Percentiles rank a stretch among this genome's conserved stretches.
Evolutionary conservation across 2,329 filamentous ascomycete species (phyloP).

Genomic region (Alternaria metachromatica): DNA sequence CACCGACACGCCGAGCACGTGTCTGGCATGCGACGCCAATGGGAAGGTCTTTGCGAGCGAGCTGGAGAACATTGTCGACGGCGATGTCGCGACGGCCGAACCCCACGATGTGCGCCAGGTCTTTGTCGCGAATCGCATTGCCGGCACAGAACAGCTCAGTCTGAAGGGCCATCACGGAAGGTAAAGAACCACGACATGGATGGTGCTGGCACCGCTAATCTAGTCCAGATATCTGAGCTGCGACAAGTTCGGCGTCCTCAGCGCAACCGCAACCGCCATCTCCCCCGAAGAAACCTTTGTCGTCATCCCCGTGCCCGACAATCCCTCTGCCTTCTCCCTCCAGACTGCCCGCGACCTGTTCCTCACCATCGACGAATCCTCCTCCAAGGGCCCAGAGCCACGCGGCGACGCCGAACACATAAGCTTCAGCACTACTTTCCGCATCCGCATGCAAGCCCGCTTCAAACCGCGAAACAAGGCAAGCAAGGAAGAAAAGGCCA

Average conservation of each 20-base stretch:
- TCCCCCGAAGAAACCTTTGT: conserved; percentile 83
- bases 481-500: conserved; percentile 80
- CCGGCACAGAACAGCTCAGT: conserved; percentile 79
- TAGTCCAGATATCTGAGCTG: conserved; percentile 76
- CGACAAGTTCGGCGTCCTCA: conserved; percentile 81
- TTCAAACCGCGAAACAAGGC: conserved; percentile 87
- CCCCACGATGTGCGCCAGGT: conserved; percentile 96
- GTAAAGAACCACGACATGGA: conserved; percentile 51
- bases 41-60: conserved; percentile 84
- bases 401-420: conserved; percentile 76
- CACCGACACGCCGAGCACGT: conserved; percentile 69
- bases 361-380: conserved; percentile 61
- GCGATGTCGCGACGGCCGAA: conserved; percentile 82
- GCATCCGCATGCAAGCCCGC: conserved; percentile 91
- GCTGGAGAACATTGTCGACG: conserved; percentile 88
- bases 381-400: conserved; percentile 63
- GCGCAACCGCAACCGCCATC: conserved; percentile 80
- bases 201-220: neutral
- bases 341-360: conserved; percentile 77
- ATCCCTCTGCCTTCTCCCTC: conserved; percentile 74
- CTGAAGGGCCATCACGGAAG: conserved; percentile 91
- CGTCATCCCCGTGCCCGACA: conserved; percentile 66
- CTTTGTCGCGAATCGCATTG: conserved; percentile 85
- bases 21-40: conserved; percentile 82
- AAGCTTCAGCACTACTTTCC: conserved; percentile 73